Evolutionary conservation across 139 green algal species (phyloP).

Genomic region (Nannochloris sp.): DNA sequence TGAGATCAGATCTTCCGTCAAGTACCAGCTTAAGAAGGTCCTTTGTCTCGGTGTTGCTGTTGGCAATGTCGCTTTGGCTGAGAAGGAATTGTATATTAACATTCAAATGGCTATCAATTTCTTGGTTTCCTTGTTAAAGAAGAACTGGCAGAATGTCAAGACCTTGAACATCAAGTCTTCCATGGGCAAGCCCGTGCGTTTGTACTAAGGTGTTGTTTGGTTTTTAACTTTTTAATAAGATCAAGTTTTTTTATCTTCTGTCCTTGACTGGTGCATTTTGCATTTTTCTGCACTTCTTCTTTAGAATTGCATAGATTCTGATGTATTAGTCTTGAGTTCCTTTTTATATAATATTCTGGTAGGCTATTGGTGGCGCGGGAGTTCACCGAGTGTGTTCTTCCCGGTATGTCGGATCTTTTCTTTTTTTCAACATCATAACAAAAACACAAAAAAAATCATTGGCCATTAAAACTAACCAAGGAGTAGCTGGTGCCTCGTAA

Average conservation of each 20-base stretch:
- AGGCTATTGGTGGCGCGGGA: too few relatives aligned
- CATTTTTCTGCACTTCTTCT: neutral
- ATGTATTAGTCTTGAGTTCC: neutral
- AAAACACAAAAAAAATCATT: too few relatives aligned
- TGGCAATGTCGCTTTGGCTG: slow-evolving; percentile 85
- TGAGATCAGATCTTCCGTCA: slow-evolving; percentile 89
- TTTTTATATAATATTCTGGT: too few relatives aligned
- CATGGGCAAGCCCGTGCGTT: slow-evolving; percentile 91
- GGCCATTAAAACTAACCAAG: slow-evolving; percentile 8
- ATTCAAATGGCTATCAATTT: slow-evolving; percentile 93
- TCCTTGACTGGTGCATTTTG: neutral
- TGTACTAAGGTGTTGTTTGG: slow-evolving; percentile 74
- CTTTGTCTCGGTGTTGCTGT: slow-evolving; percentile 97
- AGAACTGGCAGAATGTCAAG: slow-evolving; percentile 99
- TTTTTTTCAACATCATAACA: neutral
- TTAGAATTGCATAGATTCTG: neutral
- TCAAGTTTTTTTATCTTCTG: neutral
- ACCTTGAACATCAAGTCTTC: slow-evolving; percentile 94
- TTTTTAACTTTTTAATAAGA: neutral
- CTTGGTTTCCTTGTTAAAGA: slow-evolving; percentile 98
- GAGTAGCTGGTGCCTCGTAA: neutral
- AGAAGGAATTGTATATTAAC: slow-evolving; percentile 83
- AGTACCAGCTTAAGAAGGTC: slow-evolving; percentile 99
- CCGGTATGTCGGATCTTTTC: neutral
- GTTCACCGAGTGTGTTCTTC: too few relatives aligned